Base-by-base conservation (phyloP, 306 rosid genomes). In the Cucurbita argyrosperma region DNA sequence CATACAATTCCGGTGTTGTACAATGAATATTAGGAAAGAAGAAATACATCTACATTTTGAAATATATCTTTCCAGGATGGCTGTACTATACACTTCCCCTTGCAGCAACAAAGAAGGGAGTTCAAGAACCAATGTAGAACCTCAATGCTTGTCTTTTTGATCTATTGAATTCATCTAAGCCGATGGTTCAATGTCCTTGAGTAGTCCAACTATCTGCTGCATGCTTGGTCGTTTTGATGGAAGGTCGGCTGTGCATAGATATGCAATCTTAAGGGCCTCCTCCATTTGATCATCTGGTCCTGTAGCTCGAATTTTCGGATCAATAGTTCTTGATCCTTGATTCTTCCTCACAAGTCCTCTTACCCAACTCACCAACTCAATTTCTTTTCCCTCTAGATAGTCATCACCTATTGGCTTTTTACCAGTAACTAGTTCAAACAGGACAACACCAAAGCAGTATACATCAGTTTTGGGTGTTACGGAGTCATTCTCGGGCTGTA, bases 161-260 rank as follows among this genome's bases (percentile, higher is more conserved):
- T 60, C 80, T 13, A 40, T 80, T 83, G 54, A 14, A 82, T 77
- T 77, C 62, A 71, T 11, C 76, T 76, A 74, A 77, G 83, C 66
- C 71, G 79, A 5, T 80, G 96, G 91, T 76, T 91, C 95, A 59
- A 94, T 88, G 76, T 94, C 99, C 81, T 91, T 94, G 18, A 94
- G 90, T 76, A 94, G 99, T 75, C 99, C 99, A 72, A 94, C 97
- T 67, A 94, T 91, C 85, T 94, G 99, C 76, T 94, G 99, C 99
- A 89, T 94, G 79, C 82, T 89, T 45, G 99, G 99, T 72, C 99
- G 82, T 81, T 94, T 94, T n/a, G 85, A 80, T 75, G 99, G 96
- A 73, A 85, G 83, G 21, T 91, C 99, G 57, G 99, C 99, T 14
- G 99, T 95, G 88, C 99, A 95, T 4, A 95, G 86, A 82, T 91